These are phyloP conservation scores for Parascedosporium putredinis DNA, from an alignment of 2,329 filamentous ascomycete species.

Conservation along the genomic window DNA sequence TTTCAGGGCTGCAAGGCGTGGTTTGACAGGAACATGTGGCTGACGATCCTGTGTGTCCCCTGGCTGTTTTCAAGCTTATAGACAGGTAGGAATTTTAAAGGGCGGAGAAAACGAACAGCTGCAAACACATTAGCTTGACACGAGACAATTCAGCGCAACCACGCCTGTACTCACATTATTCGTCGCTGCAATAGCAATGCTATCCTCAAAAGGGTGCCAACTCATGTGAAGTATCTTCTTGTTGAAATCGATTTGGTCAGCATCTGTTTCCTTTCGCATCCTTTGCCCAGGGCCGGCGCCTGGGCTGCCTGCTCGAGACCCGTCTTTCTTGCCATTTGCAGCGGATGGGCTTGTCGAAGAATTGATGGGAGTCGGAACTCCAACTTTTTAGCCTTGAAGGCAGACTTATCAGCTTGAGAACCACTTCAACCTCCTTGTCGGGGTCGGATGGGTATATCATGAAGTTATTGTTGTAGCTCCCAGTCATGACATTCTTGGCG, in stretches of 20 bases:
- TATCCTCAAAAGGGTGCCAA: slow-evolving; percentile 99
- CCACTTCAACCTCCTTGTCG: slow-evolving; percentile 92
- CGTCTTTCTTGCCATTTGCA: slow-evolving; percentile 73
- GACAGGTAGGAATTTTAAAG: too few relatives aligned
- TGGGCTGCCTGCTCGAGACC: slow-evolving; percentile 80
- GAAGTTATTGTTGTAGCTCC: slow-evolving; percentile 99
- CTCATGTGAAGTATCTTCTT: slow-evolving; percentile 99
- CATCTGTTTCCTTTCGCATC: slow-evolving; percentile 98
- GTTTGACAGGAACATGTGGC: too few relatives aligned
- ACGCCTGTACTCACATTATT: slow-evolving; percentile 75
- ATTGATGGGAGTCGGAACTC: slow-evolving; percentile 95
- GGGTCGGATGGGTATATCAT: slow-evolving; percentile 99
- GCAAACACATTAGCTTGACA: slow-evolving; percentile 17
- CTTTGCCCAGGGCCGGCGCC: slow-evolving; percentile 69
- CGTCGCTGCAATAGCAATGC: slow-evolving; percentile 96
- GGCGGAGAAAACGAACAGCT: slow-evolving; percentile 73
- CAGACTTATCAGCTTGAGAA: slow-evolving; percentile 95
- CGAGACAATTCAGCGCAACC: too few relatives aligned
- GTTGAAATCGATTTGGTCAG: slow-evolving; percentile 99
- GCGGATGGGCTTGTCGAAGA: slow-evolving; percentile 60
- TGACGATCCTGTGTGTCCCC: too few relatives aligned
- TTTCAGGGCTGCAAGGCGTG: too few relatives aligned
- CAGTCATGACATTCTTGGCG: slow-evolving; percentile 98
- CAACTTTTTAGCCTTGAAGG: slow-evolving; percentile 99
- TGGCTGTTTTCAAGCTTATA: too few relatives aligned